A percentile compares a stretch with the other conserved stretches of the same genome.
These are phyloP conservation scores for Blastocystis sp. DNA, from an alignment of 352 stramenopile species.

Conservation along the genomic window DNA sequence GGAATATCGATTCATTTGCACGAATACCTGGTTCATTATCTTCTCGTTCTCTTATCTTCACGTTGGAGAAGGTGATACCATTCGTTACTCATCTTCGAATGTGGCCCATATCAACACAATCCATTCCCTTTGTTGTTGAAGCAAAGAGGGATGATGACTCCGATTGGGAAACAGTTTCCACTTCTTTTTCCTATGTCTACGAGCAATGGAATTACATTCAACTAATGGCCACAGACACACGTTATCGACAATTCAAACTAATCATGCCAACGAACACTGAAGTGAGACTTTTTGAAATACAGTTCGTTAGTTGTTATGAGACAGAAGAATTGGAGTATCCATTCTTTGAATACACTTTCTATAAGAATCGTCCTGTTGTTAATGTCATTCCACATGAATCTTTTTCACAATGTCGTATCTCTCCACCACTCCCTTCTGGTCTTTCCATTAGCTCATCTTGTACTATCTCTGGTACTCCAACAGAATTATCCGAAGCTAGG, in stretches of 20 bases:
- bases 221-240: too few species aligned
- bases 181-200: too few species aligned
- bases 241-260: too few species aligned
- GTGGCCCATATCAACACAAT: neutral
- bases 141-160: too few species aligned
- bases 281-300: too few species aligned
- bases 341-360: neutral
- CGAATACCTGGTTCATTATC: neutral
- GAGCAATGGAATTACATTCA: too few species aligned
- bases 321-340: neutral
- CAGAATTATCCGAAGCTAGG: neutral
- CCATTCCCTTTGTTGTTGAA: neutral
- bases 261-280: too few species aligned
- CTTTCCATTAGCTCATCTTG: neutral
- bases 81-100: neutral
- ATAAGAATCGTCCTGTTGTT: neutral
- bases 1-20: neutral
- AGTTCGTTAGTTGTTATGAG: too few species aligned
- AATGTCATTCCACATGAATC: neutral
- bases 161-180: too few species aligned
- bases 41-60: neutral
- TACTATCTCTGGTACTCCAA: neutral
- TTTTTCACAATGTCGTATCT: neutral
- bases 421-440: neutral
- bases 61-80: neutral